Conservation (phyloP, 768 basidiomycete genomes). For the Lactifluus echinatus region DNA sequence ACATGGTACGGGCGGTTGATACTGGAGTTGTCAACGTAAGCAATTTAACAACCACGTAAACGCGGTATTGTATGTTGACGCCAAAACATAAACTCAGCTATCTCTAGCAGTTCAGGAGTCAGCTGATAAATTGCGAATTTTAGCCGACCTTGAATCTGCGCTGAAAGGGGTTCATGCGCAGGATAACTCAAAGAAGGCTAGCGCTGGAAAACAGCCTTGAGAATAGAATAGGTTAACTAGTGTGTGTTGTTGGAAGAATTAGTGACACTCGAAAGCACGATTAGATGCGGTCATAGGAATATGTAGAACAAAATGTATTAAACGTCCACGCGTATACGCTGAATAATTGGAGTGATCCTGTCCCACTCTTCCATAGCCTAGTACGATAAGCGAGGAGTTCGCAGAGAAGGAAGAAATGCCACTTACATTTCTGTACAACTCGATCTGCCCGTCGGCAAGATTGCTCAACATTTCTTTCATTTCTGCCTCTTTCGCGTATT, state of each 20-base stretch:
- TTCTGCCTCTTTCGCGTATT: slow-evolving; percentile 84
- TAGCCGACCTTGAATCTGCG: slow-evolving; percentile 10
- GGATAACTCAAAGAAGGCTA: neutral
- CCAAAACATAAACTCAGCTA: slow-evolving; percentile 34
- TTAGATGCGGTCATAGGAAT: slow-evolving; percentile 15
- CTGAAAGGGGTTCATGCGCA: slow-evolving; percentile 17
- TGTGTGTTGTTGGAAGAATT: neutral
- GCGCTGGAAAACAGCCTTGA: neutral
- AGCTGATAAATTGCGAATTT: slow-evolving; percentile 45
- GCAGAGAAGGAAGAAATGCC: neutral
- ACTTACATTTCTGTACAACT: slow-evolving; percentile 79
- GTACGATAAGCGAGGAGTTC: neutral
- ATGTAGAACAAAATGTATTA: slow-evolving; percentile 30
- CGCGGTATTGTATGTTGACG: neutral
- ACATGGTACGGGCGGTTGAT: slow-evolving; percentile 71
- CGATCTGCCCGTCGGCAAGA: slow-evolving; percentile 90
- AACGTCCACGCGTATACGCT: slow-evolving; percentile 90
- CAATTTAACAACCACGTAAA: neutral
- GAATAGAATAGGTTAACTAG: neutral
- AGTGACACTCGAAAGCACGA: neutral
- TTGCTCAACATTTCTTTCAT: slow-evolving; percentile 93
- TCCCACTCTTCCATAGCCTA: slow-evolving; percentile 98
- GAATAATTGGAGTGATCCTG: slow-evolving; percentile 84
- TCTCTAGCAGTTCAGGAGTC: slow-evolving; percentile 78
- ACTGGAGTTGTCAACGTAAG: slow-evolving; percentile 76